Base-by-base conservation (phyloP, 768 basidiomycete genomes). In the Phylloporus arenicola region DNA sequence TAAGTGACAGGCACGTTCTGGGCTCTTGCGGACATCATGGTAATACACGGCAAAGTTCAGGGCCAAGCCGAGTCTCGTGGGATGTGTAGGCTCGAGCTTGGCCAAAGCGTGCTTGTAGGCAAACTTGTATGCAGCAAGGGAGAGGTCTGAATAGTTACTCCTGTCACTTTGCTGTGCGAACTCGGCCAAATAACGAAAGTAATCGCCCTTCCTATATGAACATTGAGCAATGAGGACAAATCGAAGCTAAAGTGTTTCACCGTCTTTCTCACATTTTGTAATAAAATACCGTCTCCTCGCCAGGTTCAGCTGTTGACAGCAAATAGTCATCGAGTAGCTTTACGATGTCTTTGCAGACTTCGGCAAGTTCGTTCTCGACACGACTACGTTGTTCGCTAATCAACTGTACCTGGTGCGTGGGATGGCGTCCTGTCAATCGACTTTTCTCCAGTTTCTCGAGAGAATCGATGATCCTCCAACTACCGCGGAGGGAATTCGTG, bases 41-140 rank as follows among this genome's bases (percentile, higher is more conserved):
- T 88, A 92, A 74, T 88, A 94, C 45, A 94, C 92, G n/a, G 89
- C 85, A 71, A 94, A 92, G 73, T 93, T 94, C 61, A 94, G 76
- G 30, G 91, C 90, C 45, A 94, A 74, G 31, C 91, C 92, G 51
- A 94, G 74, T 59, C 90, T 81, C 54, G 92, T 93, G 49, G 92
- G 90, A 70, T 93, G 88, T 43, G 86, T 81, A 6, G 84, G 75
- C 22, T 81, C 82, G 46, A 94, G 79, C 60, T 86, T 83, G 50
- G 78, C 76, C 48, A 79, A 64, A 33, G 91, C 90, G 58, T 92
- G 88, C 68, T 88, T 82, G 65, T 91, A 92, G 43, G 92, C 89
- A 51, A 77, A 71, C 74, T 88, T 90, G 78, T 94, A 89, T 3
- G 88, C 84, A 57, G 86, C 85, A 52, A 92, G 79, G 17, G 91